Base-by-base conservation (phyloP, 257 asterid species). In the Nicotiana benthamiana region DNA sequence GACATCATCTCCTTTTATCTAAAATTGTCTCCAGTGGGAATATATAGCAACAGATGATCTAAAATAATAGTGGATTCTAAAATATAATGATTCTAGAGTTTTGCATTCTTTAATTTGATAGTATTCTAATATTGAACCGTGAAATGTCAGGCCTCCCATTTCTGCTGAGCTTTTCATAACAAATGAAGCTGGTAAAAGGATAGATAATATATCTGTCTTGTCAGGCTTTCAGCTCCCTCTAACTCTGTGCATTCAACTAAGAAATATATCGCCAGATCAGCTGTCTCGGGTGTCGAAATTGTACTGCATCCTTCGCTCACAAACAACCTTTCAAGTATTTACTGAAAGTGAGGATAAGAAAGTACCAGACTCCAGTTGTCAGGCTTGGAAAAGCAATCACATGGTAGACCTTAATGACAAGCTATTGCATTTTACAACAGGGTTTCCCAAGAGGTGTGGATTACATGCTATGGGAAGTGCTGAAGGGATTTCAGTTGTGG, bases 231-330 rank as follows among this genome's bases (percentile, higher is more conserved):
- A 85, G 70, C 92, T 94, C 75, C 89, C 87, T 15, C 86, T 96
- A 74, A 90, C 77, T 63, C 75, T 96, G 79, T 85, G 94, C 85
- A 89, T 94, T 80, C 97, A 90, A 77, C 74, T 91, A 82, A 91
- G 86, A 88, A 87, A 94, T 83, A 68, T 82, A 65, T 89, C 88
- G n/a, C 28, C 83, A 79, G 80, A 74, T 80, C 80, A 76, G 40
- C 86, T 84, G n/a, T 59, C 68, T 63, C 86, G 34, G 36, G 79
- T 80, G 24, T 75, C 84, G 11, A 91, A 89, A 87, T 85, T 90
- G 36, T 87, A 89, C 86, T 90, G 97, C 84, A 85, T 94, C 81
- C 93, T 94, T 82, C 72, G 64, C 43, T 90, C 93, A 63, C 80
- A 34, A 76, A 57, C 83, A 81, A 86, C 84, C 34, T 82, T 82